phyloP scores from a whole-genome alignment of 2,329 filamentous ascomycete species.

The Endoconidiophora polonica region DNA sequence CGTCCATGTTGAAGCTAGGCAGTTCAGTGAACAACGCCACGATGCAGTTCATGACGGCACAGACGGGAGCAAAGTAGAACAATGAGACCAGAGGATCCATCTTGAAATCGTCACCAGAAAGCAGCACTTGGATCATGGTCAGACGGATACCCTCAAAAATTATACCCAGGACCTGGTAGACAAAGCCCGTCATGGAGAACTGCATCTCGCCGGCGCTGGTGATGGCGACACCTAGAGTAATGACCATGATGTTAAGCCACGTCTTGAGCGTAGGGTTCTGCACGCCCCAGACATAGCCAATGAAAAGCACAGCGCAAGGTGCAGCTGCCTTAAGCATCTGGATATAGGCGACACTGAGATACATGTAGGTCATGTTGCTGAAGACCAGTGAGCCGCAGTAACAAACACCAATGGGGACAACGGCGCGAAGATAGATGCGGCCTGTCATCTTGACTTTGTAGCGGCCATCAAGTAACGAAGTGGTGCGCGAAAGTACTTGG shows the following conservation, averaged over 20 bases:
- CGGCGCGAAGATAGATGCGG: constrained; percentile 42
- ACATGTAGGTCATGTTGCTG: constrained; percentile 51
- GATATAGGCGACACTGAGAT: constrained; percentile 51
- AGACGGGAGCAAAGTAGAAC: constrained; percentile 80
- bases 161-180: constrained; percentile 59
- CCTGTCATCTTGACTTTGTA: constrained; percentile 44
- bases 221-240: constrained; percentile 34
- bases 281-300: constrained; percentile 43
- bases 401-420: constrained; percentile 49
- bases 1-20: constrained; percentile 44
- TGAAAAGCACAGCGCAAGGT: constrained; percentile 49
- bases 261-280: constrained; percentile 29
- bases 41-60: constrained; percentile 62
- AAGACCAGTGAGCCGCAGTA: constrained; percentile 50
- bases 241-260: constrained; percentile 33
- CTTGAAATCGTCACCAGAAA: constrained; percentile 59
- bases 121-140: constrained; percentile 71
- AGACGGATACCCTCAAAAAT: constrained; percentile 66
- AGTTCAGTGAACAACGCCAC: constrained; percentile 56
- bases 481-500: constrained; percentile 47
- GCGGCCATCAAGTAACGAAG: constrained; percentile 44
- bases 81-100: constrained; percentile 81
- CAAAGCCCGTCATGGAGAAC: constrained; percentile 48
- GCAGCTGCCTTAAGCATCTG: constrained; percentile 56
- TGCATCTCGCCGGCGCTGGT: constrained; percentile 48